Conservation (phyloP, 345 rosid species). For the Crucihimalaya himalaica region DNA sequence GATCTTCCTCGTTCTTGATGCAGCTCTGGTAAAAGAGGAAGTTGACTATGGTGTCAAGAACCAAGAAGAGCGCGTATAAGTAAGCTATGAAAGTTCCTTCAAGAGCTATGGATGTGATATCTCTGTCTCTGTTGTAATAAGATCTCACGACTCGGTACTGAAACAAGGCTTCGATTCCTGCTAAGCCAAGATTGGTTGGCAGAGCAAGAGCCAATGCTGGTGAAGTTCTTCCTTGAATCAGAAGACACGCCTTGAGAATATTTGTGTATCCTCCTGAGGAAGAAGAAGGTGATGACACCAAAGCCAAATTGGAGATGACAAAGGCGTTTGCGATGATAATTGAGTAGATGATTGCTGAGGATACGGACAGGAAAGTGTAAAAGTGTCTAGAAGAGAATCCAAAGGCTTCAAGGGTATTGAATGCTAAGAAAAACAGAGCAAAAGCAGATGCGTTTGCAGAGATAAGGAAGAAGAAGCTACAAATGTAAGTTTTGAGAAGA, state of each 20-base stretch:
- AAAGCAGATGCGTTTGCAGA: conserved; percentile 80
- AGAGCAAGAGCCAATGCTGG: conserved; percentile 73
- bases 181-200: conserved; percentile 57
- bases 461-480: conserved; percentile 56
- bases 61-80: conserved; percentile 62
- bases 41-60: conserved; percentile 67
- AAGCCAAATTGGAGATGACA: conserved; percentile 63
- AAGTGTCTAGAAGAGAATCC: conserved; percentile 45
- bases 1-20: conserved; percentile 28
- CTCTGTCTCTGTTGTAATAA: conserved; percentile 32
- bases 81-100: conserved; percentile 73
- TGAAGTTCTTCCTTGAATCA: conserved; percentile 61
- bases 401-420: conserved; percentile 46
- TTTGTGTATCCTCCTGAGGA: conserved; percentile 58
- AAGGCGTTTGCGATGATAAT: conserved; percentile 62
- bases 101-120: conserved; percentile 34
- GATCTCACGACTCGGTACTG: conserved; percentile 53
- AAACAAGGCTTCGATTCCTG: conserved; percentile 77
- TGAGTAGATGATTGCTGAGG: conserved; percentile 68
- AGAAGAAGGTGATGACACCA: conserved; percentile 45
- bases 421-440: conserved; percentile 57
- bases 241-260: conserved; percentile 62
- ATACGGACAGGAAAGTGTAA: conserved; percentile 48
- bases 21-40: conserved; percentile 66
- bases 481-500: conserved; percentile 52